Conservation (phyloP, 768 basidiomycete genomes). For the Pisolithus marmoratus region DNA sequence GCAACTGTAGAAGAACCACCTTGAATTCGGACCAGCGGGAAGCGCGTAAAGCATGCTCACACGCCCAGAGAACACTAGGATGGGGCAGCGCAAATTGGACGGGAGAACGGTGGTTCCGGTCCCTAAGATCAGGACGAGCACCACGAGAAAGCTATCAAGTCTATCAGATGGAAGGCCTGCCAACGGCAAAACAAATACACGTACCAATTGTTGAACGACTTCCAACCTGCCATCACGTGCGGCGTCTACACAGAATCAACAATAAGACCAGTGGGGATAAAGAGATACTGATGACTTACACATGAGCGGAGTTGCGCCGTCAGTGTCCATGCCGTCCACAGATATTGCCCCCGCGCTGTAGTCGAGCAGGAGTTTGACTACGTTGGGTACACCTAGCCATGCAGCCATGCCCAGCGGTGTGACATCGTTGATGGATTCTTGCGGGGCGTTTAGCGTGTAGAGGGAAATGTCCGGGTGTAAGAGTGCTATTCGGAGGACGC, state of each 20-base stretch:
- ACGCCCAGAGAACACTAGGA: constrained; percentile 61
- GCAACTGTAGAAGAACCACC: constrained; percentile 32
- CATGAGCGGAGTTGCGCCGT: constrained; percentile 79
- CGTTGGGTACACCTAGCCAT: constrained; percentile 62
- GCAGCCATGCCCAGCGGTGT: constrained; percentile 76
- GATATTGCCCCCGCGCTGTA: constrained; percentile 55
- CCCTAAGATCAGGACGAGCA: constrained; percentile 68
- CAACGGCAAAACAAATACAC: constrained; percentile 18
- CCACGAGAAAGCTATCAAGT: constrained; percentile 47
- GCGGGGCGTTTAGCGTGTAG: constrained; percentile 69
- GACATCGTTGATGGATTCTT: constrained; percentile 62
- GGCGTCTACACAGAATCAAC: constrained; percentile 46
- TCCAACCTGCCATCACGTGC: constrained; percentile 65
- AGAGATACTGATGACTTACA: constrained; percentile 43
- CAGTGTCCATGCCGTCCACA: constrained; percentile 68
- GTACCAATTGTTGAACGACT: constrained; percentile 62
- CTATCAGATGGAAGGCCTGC: constrained; percentile 5
- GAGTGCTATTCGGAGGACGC: constrained; percentile 51
- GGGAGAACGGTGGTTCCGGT: constrained; percentile 66
- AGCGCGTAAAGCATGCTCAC: constrained; percentile 58
- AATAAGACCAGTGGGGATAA: constrained; percentile 4
- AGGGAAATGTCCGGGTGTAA: constrained; percentile 56
- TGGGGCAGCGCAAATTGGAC: constrained; percentile 64
- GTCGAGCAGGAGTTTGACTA: constrained; percentile 61
- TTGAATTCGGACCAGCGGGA: constrained; percentile 55